Conservation (phyloP, 768 basidiomycete species). For the Paxillus rubicundulus region DNA sequence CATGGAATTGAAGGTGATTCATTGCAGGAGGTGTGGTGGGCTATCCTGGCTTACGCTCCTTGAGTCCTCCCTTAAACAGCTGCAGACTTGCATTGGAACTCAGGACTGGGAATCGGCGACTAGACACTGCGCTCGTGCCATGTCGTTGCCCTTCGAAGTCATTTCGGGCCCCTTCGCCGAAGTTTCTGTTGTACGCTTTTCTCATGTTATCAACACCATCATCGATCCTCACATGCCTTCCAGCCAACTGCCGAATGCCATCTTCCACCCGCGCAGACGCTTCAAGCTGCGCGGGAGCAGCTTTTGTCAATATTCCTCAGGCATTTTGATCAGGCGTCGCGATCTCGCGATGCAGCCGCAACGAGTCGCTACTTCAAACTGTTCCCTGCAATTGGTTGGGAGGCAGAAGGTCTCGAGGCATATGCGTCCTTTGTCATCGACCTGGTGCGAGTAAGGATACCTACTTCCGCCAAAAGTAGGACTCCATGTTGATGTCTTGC, state of each 20-base stretch:
- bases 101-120: conserved; percentile 97
- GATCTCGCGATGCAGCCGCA: conserved; percentile 75
- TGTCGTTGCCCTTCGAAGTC: conserved; percentile 77
- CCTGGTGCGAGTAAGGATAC: conserved; percentile 75
- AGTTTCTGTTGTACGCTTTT: conserved; percentile 71
- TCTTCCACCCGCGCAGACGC: conserved; percentile 79
- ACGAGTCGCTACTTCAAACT: conserved; percentile 96
- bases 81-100: conserved; percentile 62
- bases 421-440: conserved; percentile 94
- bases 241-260: conserved; percentile 92
- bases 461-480: conserved; percentile 80
- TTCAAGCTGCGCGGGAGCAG: conserved; percentile 69
- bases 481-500: conserved; percentile 6
- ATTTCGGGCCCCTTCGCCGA: conserved; percentile 84
- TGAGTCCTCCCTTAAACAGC: conserved; percentile 62
- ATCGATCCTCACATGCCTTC: not conserved
- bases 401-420: conserved; percentile 84
- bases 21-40: conserved; percentile 22
- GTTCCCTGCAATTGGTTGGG: conserved; percentile 94
- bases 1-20: conserved; percentile 85
- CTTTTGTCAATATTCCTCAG: conserved; percentile 74
- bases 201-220: not conserved
- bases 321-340: conserved; percentile 83
- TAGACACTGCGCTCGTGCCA: conserved; percentile 85
- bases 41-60: conserved; percentile 17